Conservation (phyloP, 306 rosid species). For the Myrica gale region DNA sequence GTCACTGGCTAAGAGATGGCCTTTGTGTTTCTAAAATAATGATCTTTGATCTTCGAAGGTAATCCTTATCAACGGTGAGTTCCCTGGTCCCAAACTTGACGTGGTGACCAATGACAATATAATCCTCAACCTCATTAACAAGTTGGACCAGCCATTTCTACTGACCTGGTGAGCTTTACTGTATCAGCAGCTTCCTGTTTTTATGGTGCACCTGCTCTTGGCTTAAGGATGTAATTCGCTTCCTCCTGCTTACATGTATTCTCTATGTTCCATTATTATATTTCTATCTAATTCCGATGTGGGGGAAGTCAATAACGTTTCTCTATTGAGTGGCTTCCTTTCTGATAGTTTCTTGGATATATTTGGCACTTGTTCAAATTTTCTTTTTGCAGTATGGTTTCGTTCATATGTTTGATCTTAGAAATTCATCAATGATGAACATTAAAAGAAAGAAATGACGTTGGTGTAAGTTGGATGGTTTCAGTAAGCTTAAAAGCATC, state of each 20-base stretch:
- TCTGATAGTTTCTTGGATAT: not conserved
- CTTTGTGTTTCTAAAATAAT: conserved; percentile 28
- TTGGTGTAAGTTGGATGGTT: not conserved
- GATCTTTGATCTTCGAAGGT: conserved; percentile 54
- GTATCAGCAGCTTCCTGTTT: not conserved
- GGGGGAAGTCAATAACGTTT: not conserved
- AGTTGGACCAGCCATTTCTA: conserved; percentile 81
- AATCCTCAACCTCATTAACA: conserved; percentile 83
- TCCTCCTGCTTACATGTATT: not conserved
- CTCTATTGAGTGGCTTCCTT: not conserved
- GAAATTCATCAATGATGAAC: not conserved
- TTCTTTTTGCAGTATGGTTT: not conserved
- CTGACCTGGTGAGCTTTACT: conserved; percentile 67
- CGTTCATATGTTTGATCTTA: not conserved
- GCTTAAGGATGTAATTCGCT: conserved; percentile 8
- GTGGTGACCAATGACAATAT: conserved; percentile 86
- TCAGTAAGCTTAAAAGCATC: not conserved
- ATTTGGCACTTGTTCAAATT: not conserved
- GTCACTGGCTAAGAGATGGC: conserved; percentile 1
- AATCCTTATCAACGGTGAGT: conserved; percentile 82
- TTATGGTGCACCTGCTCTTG: not conserved
- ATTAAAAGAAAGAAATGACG: not conserved
- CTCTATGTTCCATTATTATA: not conserved
- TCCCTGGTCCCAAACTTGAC: conserved; percentile 96
- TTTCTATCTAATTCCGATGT: not conserved